Base-by-base conservation (phyloP, 345 rosid species). In the Syzygium aromaticum region DNA sequence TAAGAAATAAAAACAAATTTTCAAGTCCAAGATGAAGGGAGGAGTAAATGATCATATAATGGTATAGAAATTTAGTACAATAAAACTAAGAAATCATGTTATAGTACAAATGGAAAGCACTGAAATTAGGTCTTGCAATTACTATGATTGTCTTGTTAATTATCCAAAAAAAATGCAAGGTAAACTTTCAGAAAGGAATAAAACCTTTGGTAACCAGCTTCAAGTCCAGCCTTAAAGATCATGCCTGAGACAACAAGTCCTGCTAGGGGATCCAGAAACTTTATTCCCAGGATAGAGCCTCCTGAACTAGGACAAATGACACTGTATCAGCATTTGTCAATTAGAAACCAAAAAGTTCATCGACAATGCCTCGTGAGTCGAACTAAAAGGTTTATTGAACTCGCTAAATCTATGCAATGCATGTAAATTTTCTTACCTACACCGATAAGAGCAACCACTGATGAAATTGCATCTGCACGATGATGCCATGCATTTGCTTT, bases 401-500 rank as follows among this genome's bases (percentile, higher is more conserved):
- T 33, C 5, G 46, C 33, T 67, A 40, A 57, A 51, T 59, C 40
- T 40, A 64, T 86, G 52, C 57, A 78, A 27, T 85, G 54, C 51
- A 54, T 88, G 28, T 7, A 87, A 54, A 59, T 56, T 54, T 86
- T 88, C 93, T 93, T 93, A 94, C 97, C 97, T 91, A 92, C 96
- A 85, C 99, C 99, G 88, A 97, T 88, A 61, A 97, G 96, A 73
- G 99, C 97, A 89, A 97, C 96, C 57, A 97, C 86, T 59, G 98
- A 97, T 54, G 99, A 97, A 89, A 97, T 89, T 23, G 98, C 99
- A 95, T 97, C 98, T 38, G 96, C 94, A 84, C 98, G 98, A 92
- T 96, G 99, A 92, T 97, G 99, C 99, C 99, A 97, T 84, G 98
- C 98, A 92, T 97, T 97, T 87, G 99, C 99, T 91, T 93, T 97